Evolutionary conservation across 2,329 filamentous ascomycete species (phyloP), one percentile per base, ranked within the genome.

Genomic region (Exutisphaerella laricina): DNA sequence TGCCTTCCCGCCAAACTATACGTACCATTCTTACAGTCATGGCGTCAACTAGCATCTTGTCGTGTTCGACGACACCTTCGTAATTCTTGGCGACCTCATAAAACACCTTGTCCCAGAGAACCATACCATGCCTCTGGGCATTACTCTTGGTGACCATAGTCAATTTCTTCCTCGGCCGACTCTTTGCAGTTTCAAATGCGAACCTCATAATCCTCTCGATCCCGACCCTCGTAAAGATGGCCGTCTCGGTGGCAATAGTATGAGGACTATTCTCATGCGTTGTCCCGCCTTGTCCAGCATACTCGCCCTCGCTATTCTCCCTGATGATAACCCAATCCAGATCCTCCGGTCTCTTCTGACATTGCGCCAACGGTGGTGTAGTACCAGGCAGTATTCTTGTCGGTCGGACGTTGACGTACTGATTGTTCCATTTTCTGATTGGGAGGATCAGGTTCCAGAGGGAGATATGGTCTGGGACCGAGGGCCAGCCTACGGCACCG

Each of bases 371-470:
- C 1, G 70, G 69, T 17, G 66, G 65, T 5, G 54, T 58, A 5
- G 63, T 69, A 12, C 69, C 70, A 4, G 60, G 58, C 3, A 72
- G 51, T 35, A 72, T 69, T 13, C 66, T 58, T 5, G 68, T 71
- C 0, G 62, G 82, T 1, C 82, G 73, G 0, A 85, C 72, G 50
- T 84, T 85, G 50, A 82, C 74, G 55, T 83, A 85, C 55, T 84
- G 80, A 48, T 84, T 80, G 33, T 85, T 71, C 26, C 78, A 72
- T 39, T 82, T 78, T 26, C 82, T 75, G 55, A 85, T 84, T 13
- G 79, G 79, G 5, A 85, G 67, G 32, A 83, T 75, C 22, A 82
- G 72, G 5, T 74, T 73, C 82, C 82, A 85, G 1, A 85, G 73
- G 0, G 77, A 77, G 42, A 78, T 71, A 46, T 79, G 76, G 50